Percentiles rank a stretch among this genome's conserved stretches.
These are phyloP conservation scores for Fusarium pseudonygamai DNA, from an alignment of 2,329 filamentous ascomycete species.

Conservation along the genomic window DNA sequence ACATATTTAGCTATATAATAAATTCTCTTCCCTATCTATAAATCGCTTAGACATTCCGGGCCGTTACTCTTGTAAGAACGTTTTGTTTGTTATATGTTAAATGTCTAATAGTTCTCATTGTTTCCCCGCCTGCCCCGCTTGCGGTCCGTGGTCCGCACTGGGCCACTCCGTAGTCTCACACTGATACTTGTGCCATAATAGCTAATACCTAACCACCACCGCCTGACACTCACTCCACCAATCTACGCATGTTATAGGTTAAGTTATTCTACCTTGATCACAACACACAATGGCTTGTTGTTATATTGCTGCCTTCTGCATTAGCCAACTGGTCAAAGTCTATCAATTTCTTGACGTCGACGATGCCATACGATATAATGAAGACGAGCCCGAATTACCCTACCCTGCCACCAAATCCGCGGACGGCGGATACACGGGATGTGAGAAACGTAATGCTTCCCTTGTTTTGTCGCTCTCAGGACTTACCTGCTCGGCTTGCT, in stretches of 20 bases:
- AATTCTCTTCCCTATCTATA: too few relatives aligned
- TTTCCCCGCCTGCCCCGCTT: not conserved
- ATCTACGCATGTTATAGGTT: not conserved
- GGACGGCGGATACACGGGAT: rapidly evolving
- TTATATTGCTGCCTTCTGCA: not conserved
- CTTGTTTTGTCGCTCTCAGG: not conserved
- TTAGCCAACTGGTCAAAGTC: not conserved
- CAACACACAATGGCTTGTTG: not conserved
- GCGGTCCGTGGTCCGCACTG: not conserved
- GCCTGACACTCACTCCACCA: not conserved
- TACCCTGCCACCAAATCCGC: not conserved
- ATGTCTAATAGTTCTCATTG: rapidly evolving
- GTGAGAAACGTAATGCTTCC: rapidly evolving
- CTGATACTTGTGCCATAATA: not conserved
- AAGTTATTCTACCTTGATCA: not conserved
- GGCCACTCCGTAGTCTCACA: not conserved
- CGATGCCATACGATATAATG: not conserved
- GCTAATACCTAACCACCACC: not conserved
- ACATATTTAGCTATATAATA: too few relatives aligned
- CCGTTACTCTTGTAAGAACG: too few relatives aligned
- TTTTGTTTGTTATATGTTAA: rapidly evolving
- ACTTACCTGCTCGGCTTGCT: not conserved
- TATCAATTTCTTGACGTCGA: not conserved
- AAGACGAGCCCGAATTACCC: not conserved
- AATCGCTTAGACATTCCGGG: too few relatives aligned